phyloP scores from a whole-genome alignment of 2,329 filamentous ascomycete species.

The Rosellinia necatrix region DNA sequence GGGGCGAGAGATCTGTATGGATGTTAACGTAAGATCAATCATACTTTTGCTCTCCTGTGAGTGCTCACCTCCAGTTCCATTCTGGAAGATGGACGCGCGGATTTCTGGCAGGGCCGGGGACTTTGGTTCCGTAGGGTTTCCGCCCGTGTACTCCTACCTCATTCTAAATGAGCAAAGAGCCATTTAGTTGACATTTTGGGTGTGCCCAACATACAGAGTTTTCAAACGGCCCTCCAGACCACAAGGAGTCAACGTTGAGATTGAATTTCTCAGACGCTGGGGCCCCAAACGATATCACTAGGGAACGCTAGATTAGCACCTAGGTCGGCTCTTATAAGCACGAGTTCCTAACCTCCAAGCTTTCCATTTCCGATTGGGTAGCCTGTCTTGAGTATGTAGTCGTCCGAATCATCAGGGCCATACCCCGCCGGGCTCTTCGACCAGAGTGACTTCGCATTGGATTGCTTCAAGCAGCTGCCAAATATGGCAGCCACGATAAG shows the following conservation, averaged over 20 bases:
- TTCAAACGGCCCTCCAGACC: slow-evolving; percentile 56
- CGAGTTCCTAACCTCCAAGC: slow-evolving; percentile 44
- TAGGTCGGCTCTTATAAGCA: not conserved
- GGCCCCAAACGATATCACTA: slow-evolving; percentile 49
- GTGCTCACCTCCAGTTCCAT: slow-evolving; percentile 51
- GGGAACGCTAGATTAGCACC: slow-evolving; percentile 6
- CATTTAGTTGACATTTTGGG: no score
- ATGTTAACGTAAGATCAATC: not conserved
- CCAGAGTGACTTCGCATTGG: slow-evolving; percentile 27
- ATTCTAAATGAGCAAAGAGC: not conserved
- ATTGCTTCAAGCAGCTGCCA: not conserved
- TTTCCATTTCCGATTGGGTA: slow-evolving; percentile 56
- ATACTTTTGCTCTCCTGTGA: not conserved
- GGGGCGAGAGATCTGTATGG: slow-evolving; percentile 14
- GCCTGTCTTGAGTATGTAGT: slow-evolving; percentile 41
- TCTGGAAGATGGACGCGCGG: slow-evolving; percentile 52
- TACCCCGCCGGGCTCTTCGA: slow-evolving; percentile 28
- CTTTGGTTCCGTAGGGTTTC: slow-evolving; percentile 47
- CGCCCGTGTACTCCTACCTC: slow-evolving; percentile 46
- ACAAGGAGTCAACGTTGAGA: slow-evolving; percentile 55
- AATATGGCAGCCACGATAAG: not conserved
- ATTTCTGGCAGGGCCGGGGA: slow-evolving; percentile 47
- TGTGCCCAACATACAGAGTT: slow-evolving; percentile 38
- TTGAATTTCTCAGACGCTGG: slow-evolving; percentile 49
- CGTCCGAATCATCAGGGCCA: slow-evolving; percentile 24